phyloP scores from a whole-genome alignment of 345 rosid species.

The Eucalyptus urophylla region DNA sequence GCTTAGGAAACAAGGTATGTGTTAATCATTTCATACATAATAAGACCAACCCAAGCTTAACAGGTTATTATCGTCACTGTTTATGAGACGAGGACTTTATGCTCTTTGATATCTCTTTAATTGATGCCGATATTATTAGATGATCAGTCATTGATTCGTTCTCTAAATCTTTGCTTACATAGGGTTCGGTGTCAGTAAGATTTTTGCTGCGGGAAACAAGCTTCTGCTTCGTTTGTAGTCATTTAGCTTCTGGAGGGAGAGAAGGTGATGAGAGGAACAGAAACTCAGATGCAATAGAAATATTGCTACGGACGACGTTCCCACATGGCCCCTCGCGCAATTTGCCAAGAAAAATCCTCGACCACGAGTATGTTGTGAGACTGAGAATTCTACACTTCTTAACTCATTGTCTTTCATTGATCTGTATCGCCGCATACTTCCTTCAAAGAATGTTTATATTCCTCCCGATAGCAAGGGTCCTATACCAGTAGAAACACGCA shows the following conservation, averaged over 20 bases:
- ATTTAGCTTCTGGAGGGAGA: constrained; percentile 6
- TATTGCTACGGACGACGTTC: not conserved
- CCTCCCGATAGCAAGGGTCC: not conserved
- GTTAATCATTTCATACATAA: not conserved
- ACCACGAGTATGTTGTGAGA: not conserved
- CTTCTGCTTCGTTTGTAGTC: constrained; percentile 10
- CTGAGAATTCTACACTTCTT: not conserved
- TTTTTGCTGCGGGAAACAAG: constrained; percentile 2
- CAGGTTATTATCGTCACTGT: not conserved
- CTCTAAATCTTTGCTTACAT: not conserved
- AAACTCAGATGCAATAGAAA: constrained; percentile 1
- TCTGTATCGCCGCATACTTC: not conserved
- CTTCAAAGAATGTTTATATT: not conserved
- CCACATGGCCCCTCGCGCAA: not conserved
- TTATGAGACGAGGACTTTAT: not conserved
- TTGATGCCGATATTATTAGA: not conserved
- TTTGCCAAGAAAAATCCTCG: not conserved
- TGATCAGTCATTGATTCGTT: not conserved
- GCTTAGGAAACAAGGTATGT: constrained; percentile 14
- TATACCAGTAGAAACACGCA: not conserved
- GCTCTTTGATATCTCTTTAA: not conserved
- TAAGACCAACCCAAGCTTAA: not conserved
- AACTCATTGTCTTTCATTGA: not conserved
- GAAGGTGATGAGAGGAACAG: not conserved
- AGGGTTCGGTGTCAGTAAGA: constrained; percentile 8